Percentiles rank a stretch among this genome's conserved stretches.
Conservation (phyloP, 371 early-diverging fungal species). For the Rhizopus microsporus region DNA sequence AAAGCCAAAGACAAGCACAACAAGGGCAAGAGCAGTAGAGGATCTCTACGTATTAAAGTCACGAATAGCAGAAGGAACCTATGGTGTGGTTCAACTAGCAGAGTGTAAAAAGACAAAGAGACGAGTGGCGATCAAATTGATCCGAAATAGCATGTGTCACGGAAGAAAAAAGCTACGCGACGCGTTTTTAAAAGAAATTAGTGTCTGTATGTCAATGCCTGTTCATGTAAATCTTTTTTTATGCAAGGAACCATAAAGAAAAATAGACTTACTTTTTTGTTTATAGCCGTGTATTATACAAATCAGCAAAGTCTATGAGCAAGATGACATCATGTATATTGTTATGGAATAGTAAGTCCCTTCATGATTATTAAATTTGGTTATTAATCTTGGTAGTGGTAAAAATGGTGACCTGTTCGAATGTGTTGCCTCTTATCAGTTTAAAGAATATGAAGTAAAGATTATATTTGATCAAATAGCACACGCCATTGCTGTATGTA, state of each 20-base stretch:
- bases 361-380: not conserved
- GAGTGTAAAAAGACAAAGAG: conserved; percentile 12
- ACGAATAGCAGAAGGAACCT: conserved; percentile 7
- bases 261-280: not conserved
- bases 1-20: conserved; percentile 2
- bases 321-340: conserved; percentile 14
- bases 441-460: conserved; percentile 24
- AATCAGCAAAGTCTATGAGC: conserved; percentile 19
- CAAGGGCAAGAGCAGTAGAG: not conserved
- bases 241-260: not conserved
- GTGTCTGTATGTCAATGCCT: conserved; percentile 24
- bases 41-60: not conserved
- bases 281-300: conserved; percentile 29
- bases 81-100: conserved; percentile 13
- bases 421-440: conserved; percentile 5
- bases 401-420: conserved; percentile 29
- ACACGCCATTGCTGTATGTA: conserved; percentile 28
- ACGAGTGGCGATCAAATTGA: conserved; percentile 16
- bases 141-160: not conserved
- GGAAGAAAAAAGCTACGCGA: not conserved
- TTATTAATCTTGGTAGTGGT: conserved; percentile 8
- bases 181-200: conserved; percentile 21
- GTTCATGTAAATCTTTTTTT: conserved; percentile 20
- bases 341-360: conserved; percentile 35
- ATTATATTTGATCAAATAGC: conserved; percentile 35